Base-by-base conservation (phyloP, 2,329 filamentous ascomycete genomes). In the Sclerotiophoma versabilis region DNA sequence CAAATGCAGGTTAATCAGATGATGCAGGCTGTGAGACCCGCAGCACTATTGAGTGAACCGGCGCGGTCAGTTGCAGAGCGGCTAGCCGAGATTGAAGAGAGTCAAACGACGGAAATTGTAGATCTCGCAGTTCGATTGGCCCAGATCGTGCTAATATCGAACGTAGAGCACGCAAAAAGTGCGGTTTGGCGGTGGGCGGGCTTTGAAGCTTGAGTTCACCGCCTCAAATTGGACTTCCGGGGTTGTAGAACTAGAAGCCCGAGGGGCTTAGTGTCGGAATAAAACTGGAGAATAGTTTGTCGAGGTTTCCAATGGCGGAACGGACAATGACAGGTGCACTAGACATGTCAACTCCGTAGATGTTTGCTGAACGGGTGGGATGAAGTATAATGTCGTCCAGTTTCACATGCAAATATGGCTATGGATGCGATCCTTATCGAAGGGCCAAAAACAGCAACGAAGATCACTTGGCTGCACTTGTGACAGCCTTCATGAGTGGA, bases 171-270 rank as follows among this genome's bases (percentile, higher is more conserved):
- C 56, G 53, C 62, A 59, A 55, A 32, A 55, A 58, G 52, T 55
- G 57, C 53, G 59, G 58, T 50, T 47, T 54, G 54, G 55, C 43
- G 52, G 63, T 64, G 54, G 64, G 58, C 60, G 57, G 59, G 49
- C 50, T 59, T 63, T 57, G 54, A 54, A 53, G 54, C 57, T 58
- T 53, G 54, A 68, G 56, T 67, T 67, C 66, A 69, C 66, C 66
- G 66, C 66, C 61, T 67, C 58, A 58, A 60, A 57, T 34, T 61
- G 37, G 54, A 52, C 59, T 50, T 59, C 57, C 51, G 60, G 54
- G 58, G 58, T 49, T 56, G 50, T 48, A 34, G 37, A 43, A 53
- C 59, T 63, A 64, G 49, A 27, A 49, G 22, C 47, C 52, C 54
- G 54, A 49, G 26, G 47, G 60, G 54, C 27, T 47, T 66, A 63